These are phyloP conservation scores for Senna siamea DNA, from an alignment of 306 rosid species.

Conservation along the genomic window DNA sequence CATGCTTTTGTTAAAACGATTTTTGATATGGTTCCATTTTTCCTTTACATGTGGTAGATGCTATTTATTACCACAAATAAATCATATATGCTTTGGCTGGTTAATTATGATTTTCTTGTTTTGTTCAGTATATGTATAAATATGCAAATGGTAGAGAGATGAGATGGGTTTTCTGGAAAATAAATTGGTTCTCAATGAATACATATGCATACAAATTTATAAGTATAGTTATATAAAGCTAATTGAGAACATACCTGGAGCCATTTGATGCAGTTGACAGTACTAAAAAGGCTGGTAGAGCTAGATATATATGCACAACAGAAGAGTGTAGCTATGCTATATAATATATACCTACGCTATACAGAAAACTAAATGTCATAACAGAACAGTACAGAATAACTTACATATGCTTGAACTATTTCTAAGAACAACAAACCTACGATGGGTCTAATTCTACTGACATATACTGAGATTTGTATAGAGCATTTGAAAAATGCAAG, in stretches of 20 bases:
- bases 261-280: constrained; percentile 12
- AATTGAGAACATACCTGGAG: background rate
- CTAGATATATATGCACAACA: background rate
- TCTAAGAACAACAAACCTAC: constrained; percentile 22
- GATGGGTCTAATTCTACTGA: constrained; percentile 16
- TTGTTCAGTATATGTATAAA: no score
- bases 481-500: constrained; percentile 22
- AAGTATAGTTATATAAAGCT: background rate
- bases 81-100: no score
- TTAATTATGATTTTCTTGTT: no score
- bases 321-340: constrained; percentile 13
- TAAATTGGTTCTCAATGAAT: no score
- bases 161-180: no score
- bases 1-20: background rate
- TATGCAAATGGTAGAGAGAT: no score
- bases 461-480: constrained; percentile 40
- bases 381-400: constrained; percentile 11
- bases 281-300: background rate
- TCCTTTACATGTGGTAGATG: no score
- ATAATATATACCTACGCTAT: background rate
- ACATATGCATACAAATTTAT: no score
- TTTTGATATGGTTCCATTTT: no score
- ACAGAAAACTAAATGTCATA: constrained; percentile 1
- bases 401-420: constrained; percentile 16
- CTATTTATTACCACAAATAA: no score